Evolutionary conservation across 2,329 filamentous ascomycete species (phyloP), one percentile per base, ranked within the genome.

Genomic region (Scedosporium dehoogii): DNA sequence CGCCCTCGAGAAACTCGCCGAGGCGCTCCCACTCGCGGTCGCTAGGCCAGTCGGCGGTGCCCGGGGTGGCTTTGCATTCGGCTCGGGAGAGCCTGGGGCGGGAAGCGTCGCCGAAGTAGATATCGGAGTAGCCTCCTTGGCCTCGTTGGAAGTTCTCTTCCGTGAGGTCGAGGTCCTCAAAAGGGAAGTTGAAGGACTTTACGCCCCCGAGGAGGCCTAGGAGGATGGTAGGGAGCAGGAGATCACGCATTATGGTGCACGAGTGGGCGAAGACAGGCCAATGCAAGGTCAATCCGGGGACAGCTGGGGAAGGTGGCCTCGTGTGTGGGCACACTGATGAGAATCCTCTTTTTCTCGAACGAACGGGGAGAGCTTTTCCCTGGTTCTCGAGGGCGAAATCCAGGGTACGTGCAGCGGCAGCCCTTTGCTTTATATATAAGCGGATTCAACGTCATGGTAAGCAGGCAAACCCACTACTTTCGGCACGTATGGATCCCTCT

Each of bases 21-120:
- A 74, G 67, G 12, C 33, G 64, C 6, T 64, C 59, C 73, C 73
- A 75, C 10, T 72, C 68, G 7, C 65, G 57, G 1, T 69, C 67
- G 2, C 65, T 56, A 0, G 73, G 73, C 73, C 73, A 75, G 6
- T 64, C 63, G 2, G 61, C 41, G 10, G 67, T 67, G 7, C 70
- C 71, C 1, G 72, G 70, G 58, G 68, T 69, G 23, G 66, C 68
- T 41, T 69, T 73, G 62, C 73, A 74, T 25, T 67, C 68, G 18
- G 57, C 51, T 18, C 60, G 59, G 27, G 58, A 18, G 1, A 33
- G 21, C 18, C 23, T 55, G 51, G 16, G 23, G 3, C 38, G 16
- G 10, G 18, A 12, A n/a, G 48, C 59, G 27, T 61, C 42, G n/a
- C 59, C 59, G 48, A 61, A 61, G 27, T 51, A 29, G 25, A 61